Evolutionary conservation across 164 flowering plant genomes (phyloP).

Genomic region (Annona cherimola): DNA sequence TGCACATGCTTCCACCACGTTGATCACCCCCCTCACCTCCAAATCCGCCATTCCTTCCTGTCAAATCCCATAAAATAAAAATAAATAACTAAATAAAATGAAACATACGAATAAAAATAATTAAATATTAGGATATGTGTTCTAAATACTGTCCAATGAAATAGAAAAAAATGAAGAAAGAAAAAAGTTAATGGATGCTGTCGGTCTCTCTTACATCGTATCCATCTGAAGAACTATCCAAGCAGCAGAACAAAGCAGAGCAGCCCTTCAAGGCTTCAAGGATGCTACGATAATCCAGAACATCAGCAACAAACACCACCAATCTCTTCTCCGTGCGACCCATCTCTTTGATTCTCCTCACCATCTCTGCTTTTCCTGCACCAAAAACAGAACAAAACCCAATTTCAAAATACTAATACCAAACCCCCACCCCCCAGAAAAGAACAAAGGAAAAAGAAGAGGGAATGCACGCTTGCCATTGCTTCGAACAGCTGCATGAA

Average conservation of each 20-base stretch:
- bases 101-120: background rate
- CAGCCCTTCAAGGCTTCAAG: slow-evolving; percentile 49
- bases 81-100: background rate
- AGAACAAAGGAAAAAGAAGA: background rate
- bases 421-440: background rate
- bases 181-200: background rate
- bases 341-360: slow-evolving; percentile 38
- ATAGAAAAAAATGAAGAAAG: background rate
- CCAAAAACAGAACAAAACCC: slow-evolving; percentile 4
- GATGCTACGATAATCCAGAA: slow-evolving; percentile 59
- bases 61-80: slow-evolving; percentile 1
- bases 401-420: background rate
- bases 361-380: slow-evolving; percentile 37
- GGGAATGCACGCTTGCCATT: slow-evolving; percentile 21
- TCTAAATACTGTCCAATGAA: background rate
- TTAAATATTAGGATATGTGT: too few relatives aligned
- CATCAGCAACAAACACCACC: slow-evolving; percentile 39
- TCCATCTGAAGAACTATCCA: slow-evolving; percentile 40
- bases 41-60: slow-evolving; percentile 50
- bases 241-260: slow-evolving; percentile 48
- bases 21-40: slow-evolving; percentile 70
- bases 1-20: slow-evolving; percentile 75
- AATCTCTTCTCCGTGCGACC: slow-evolving; percentile 33
- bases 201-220: slow-evolving; percentile 37
- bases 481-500: slow-evolving; percentile 59